Conservation (phyloP, 2,329 filamentous ascomycete genomes). For the Ophiostoma sp. region DNA sequence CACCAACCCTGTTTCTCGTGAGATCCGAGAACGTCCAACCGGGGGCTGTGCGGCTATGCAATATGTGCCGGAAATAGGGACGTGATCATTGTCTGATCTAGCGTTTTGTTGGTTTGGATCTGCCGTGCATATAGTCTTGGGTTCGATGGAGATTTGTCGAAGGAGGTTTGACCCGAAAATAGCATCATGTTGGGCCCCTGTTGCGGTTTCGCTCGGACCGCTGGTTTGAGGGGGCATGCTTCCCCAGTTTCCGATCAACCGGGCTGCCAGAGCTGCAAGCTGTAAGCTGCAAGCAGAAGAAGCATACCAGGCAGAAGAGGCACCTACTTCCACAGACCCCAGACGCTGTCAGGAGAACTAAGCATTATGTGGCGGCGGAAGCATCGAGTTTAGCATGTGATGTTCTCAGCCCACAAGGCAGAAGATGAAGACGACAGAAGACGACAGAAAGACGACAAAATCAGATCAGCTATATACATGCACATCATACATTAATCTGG, state of each 20-base stretch:
- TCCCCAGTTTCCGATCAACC: not conserved
- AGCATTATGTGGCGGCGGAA: not conserved
- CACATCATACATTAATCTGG: not conserved
- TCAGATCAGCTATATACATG: not conserved
- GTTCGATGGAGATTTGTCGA: not conserved
- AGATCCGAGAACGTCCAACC: not conserved
- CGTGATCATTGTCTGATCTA: not conserved
- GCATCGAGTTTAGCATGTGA: not conserved
- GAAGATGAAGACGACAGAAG: not conserved
- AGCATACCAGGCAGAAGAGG: not conserved
- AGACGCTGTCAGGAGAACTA: not conserved
- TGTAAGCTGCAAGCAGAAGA: not conserved
- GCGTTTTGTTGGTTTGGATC: not conserved
- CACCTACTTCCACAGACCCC: not conserved
- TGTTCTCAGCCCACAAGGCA: too few relatives aligned
- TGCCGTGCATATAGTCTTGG: conserved; percentile 7
- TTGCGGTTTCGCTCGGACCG: not conserved
- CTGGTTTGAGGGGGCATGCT: not conserved
- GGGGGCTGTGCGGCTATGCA: not conserved
- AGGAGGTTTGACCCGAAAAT: not conserved
- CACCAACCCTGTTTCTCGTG: not conserved
- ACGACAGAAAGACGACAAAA: too few relatives aligned
- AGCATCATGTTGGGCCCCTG: not conserved
- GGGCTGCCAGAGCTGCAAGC: not conserved
- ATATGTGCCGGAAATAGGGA: not conserved